Base-by-base conservation (phyloP, 208 protist species). In the Trypanosoma conorhini region DNA sequence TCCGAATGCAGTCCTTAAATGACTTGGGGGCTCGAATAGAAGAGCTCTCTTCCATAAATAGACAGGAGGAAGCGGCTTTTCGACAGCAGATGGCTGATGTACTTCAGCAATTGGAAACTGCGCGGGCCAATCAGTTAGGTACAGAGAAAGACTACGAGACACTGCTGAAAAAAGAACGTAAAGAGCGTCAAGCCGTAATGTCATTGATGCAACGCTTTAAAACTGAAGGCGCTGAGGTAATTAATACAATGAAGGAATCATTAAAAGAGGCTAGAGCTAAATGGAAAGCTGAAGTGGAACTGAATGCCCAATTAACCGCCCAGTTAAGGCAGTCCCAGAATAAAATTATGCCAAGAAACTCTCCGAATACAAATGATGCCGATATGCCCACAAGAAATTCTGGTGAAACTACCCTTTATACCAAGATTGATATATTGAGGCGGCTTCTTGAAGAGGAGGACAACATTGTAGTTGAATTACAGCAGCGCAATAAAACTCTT, bases 361-460 rank as follows among this genome's bases (percentile, higher is more conserved):
- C 13, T 35, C 15, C 51, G 28, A 24, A 40, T 31, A 26, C 30
- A 31, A 15, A 57, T 22, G 38, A 44, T 42, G 35, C 21, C 3
- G 51, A 15, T 38, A 46, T 61, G 35, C 40, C 15, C 0, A 19
- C 15, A n/a, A 1, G 5, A 38, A 3, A 42, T 21, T 17, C 21
- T 28, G 8, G 28, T 50, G 24, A 40, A 17, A 51, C 22, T 62
- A 22, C n/a, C 4, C 33, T 78, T 22, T 19, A 59, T 51, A 67
- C 38, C 26, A 64, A 72, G 35, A 10, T 78, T 46, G 58, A 65
- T 28, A 67, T 64, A 33, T 60, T 78, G 26, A 72, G 66, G 40
- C 56, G 55, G 50, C 73, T 78, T 58, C 26, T 78, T 33, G 66
- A 78, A 61, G 66, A 78, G 38, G 63, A 78, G 61, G 73, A 78